Conservation (phyloP, 169 alveolate genomes). For the Plasmodium inui region DNA sequence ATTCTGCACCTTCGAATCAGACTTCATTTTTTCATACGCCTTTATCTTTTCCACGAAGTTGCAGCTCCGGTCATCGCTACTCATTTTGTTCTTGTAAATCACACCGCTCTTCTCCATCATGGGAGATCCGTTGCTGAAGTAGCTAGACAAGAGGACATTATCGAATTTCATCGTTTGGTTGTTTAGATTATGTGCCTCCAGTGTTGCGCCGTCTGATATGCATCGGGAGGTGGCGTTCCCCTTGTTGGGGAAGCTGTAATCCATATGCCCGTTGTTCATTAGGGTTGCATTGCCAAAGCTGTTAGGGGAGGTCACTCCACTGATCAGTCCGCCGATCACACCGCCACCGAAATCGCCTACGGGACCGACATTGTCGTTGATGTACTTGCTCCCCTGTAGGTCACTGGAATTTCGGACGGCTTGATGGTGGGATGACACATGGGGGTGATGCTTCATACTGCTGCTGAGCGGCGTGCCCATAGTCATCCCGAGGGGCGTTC, state of each 20-base stretch:
- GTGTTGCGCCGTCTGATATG: constrained; percentile 11
- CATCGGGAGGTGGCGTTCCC: constrained; percentile 35
- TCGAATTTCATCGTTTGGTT: background rate
- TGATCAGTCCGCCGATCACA: background rate
- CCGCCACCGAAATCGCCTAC: background rate
- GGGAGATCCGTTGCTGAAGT: constrained; percentile 5
- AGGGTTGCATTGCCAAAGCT: background rate
- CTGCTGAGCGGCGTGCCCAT: background rate
- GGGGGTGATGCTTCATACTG: background rate
- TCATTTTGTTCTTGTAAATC: background rate
- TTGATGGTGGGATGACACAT: background rate
- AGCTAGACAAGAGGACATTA: background rate
- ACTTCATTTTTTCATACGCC: constrained; percentile 21
- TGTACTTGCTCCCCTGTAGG: background rate
- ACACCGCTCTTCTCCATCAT: background rate
- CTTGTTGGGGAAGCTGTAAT: constrained; percentile 12
- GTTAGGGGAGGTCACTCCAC: background rate
- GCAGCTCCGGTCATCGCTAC: background rate
- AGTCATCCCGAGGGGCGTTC: background rate
- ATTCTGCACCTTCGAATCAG: constrained; percentile 16
- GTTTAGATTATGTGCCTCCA: constrained; percentile 42
- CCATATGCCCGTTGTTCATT: background rate
- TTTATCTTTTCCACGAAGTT: constrained; percentile 7
- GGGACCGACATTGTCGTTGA: background rate
- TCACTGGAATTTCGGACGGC: constrained; percentile 9